phyloP scores from a whole-genome alignment of 441 rosid genomes.

The Rhodomyrtus psidioides region DNA sequence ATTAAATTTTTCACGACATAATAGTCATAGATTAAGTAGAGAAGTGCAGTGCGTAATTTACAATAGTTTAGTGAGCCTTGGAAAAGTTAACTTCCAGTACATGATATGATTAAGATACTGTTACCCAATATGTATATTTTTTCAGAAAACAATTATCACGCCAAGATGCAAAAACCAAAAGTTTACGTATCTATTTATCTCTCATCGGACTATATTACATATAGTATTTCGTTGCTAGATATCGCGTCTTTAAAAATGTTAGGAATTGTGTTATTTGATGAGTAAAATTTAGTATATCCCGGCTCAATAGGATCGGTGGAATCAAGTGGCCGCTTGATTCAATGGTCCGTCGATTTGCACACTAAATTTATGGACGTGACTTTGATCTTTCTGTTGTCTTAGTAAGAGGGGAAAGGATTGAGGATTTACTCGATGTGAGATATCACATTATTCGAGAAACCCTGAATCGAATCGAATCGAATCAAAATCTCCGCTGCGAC shows the following conservation, averaged over 20 bases:
- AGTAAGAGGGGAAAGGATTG: too few relatives aligned
- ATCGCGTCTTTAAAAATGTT: neutral
- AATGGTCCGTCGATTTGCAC: accelerated
- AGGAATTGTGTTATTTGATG: neutral
- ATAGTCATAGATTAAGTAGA: neutral
- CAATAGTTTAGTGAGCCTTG: too few relatives aligned
- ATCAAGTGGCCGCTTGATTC: neutral
- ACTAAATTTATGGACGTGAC: neutral
- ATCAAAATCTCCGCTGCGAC: neutral
- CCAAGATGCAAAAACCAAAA: neutral
- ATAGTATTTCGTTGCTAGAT: neutral
- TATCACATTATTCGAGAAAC: too few relatives aligned
- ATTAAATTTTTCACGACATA: neutral
- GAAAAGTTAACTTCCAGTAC: neutral
- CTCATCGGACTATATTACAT: neutral
- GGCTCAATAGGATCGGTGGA: neutral
- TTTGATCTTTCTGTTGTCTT: too few relatives aligned
- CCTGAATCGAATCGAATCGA: neutral
- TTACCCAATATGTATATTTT: neutral
- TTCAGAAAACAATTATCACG: neutral
- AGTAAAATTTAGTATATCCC: neutral
- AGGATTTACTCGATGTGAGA: too few relatives aligned
- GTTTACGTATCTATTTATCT: neutral
- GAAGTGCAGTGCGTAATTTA: neutral
- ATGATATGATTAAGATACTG: neutral